Base-by-base conservation (phyloP, 2,329 filamentous ascomycete genomes). In the Fusarium verticillioides region DNA sequence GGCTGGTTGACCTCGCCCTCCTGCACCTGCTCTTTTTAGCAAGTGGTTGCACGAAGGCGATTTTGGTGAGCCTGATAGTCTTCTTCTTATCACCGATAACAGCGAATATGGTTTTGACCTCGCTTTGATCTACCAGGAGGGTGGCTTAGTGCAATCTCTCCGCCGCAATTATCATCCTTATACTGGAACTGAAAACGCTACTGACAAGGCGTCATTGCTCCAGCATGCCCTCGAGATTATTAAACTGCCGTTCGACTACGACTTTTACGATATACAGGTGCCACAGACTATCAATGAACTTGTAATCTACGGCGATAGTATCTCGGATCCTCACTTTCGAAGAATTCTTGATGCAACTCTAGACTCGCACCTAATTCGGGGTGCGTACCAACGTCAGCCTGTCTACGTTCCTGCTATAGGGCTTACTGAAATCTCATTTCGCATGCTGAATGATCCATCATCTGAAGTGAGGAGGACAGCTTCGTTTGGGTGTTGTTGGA, bases 181-280 rank as follows among this genome's bases (percentile, higher is more conserved):
- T 26, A 46, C 43, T 28, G 23, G 5, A 9, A 13, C 0, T 19
- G 23, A 26, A 13, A 46, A 7, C 5, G 0, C 18, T 13, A 3
- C 43, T 46, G 18, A 46, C 2, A 46, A 1, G 43, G 18, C 23
- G 8, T 46, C 43, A 13, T 46, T 5, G 5, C 4, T 46, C 18
- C 18, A 19, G 9, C 18, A 19, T 0, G 23, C 43, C 43, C 18
- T 46, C 4, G 23, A 28, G 4, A 46, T 46, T 19, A 19, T 28
- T 0, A 46, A 7, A 13, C 7, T 23, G 4, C 43, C 23, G 11
- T 26, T 28, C 4, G 11, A 19, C 18, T 46, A 46, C 11, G 9
- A 7, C 1, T 9, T 1, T 4, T 44, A 19, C 4, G 5, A 9
- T 9, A 19, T 0, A 1, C 0, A 12, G 3, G 23, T 46, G 0